Conservation (phyloP, 1,139 yeast genomes). For the Arxiozyma telluris region DNA sequence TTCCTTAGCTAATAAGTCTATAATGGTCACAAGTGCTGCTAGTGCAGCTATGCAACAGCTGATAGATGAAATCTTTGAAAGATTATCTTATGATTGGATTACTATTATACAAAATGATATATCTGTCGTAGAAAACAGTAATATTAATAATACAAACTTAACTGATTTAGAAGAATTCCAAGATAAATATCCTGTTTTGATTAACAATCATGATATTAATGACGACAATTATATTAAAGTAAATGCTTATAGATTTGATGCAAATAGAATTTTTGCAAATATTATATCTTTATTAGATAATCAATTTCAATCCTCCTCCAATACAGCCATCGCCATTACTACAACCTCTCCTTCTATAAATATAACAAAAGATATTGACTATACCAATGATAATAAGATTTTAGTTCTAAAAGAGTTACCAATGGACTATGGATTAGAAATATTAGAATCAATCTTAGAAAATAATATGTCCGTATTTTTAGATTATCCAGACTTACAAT, state of each 20-base stretch:
- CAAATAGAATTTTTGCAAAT: conserved; percentile 59
- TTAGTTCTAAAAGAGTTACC: conserved; percentile 48
- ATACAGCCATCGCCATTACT: background rate
- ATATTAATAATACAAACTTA: background rate
- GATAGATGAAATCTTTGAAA: conserved; percentile 66
- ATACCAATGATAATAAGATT: conserved; percentile 32
- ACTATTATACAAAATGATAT: background rate
- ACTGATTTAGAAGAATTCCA: conserved; percentile 17
- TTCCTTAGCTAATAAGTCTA: conserved; percentile 58
- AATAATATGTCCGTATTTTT: conserved; percentile 51
- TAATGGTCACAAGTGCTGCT: conserved; percentile 84
- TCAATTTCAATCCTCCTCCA: background rate
- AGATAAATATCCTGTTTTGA: conserved; percentile 30
- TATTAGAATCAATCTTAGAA: conserved; percentile 53
- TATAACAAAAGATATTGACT: background rate
- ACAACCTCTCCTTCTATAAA: background rate
- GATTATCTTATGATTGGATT: conserved; percentile 31
- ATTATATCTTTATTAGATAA: conserved; percentile 56
- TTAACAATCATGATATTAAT: conserved; percentile 28
- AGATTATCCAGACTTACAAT: conserved; percentile 55
- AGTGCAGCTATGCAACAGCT: conserved; percentile 87
- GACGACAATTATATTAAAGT: conserved; percentile 38
- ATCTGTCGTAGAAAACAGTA: background rate
- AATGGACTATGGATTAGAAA: conserved; percentile 66
- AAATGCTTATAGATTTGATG: conserved; percentile 54